These are phyloP conservation scores for Neurospora sp. DNA, from an alignment of 495 filamentous ascomycete species.

Conservation along the genomic window DNA sequence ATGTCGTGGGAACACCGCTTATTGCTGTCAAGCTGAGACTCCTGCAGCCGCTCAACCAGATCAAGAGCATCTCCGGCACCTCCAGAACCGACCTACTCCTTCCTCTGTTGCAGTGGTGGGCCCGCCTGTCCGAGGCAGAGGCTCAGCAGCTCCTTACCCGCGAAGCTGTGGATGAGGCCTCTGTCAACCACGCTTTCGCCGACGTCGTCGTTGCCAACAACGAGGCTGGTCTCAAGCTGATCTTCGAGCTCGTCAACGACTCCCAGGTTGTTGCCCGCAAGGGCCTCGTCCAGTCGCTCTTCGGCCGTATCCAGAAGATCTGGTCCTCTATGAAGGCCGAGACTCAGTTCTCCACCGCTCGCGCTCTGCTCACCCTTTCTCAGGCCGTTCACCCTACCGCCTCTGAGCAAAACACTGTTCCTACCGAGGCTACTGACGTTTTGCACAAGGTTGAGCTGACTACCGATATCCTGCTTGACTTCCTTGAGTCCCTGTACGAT, in stretches of 20 bases:
- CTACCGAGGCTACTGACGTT: constrained; percentile 52
- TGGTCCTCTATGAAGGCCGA: constrained; percentile 65
- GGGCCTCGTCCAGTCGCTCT: constrained; percentile 48
- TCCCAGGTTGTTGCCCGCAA: constrained; percentile 32
- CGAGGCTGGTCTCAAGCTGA: constrained; percentile 50
- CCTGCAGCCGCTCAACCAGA: constrained; percentile 56
- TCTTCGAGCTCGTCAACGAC: constrained; percentile 46
- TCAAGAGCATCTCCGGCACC: constrained; percentile 55
- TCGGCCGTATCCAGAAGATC: constrained; percentile 52
- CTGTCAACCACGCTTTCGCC: constrained; percentile 51
- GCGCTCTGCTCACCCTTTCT: constrained; percentile 43
- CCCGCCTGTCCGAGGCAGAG: constrained; percentile 31
- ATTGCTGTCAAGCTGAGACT: constrained; percentile 57
- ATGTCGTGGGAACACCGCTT: constrained; percentile 56
- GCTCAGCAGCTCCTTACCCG: constrained; percentile 24
- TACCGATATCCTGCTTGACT: constrained; percentile 56
- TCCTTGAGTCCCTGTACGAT: constrained; percentile 59
- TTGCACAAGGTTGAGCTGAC: constrained; percentile 58
- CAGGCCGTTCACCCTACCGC: constrained; percentile 18
- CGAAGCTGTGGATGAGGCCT: constrained; percentile 51
- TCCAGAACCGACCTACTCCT: constrained; percentile 61
- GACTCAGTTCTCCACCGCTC: constrained; percentile 45
- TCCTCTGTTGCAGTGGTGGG: constrained; percentile 60
- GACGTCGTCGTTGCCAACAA: constrained; percentile 57
- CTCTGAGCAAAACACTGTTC: constrained; percentile 20